A percentile compares a stretch with the other conserved stretches of the same genome.
phyloP scores from a whole-genome alignment of 2,329 filamentous ascomycete genomes.

The Colletotrichum simmondsii region DNA sequence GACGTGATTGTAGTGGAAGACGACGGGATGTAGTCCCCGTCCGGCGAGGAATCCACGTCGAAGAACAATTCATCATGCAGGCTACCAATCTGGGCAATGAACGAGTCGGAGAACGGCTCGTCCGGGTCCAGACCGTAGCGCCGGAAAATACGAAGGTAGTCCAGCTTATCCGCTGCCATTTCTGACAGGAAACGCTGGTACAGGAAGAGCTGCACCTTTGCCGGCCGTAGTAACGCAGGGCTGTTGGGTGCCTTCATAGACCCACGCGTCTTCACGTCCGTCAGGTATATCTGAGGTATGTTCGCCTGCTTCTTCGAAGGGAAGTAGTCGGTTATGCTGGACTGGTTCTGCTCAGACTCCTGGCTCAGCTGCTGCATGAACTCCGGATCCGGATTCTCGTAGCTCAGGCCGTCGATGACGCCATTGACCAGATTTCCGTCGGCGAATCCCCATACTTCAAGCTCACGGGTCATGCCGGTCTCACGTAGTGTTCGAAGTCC shows the following conservation, averaged over 20 bases:
- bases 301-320: slow-evolving; percentile 36
- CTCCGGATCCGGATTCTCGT: slow-evolving; percentile 77
- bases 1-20: slow-evolving; percentile 44
- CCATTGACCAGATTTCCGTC: slow-evolving; percentile 88
- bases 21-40: background rate
- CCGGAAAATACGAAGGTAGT: slow-evolving; percentile 74
- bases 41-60: slow-evolving; percentile 49
- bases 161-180: slow-evolving; percentile 76
- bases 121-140: slow-evolving; percentile 78
- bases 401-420: slow-evolving; percentile 87
- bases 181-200: slow-evolving; percentile 88
- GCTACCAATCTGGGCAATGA: slow-evolving; percentile 78
- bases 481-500: slow-evolving; percentile 80
- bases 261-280: slow-evolving; percentile 87
- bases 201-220: slow-evolving; percentile 87
- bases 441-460: slow-evolving; percentile 87
- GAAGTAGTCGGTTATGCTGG: slow-evolving; percentile 55
- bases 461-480: slow-evolving; percentile 77
- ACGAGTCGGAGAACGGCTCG: slow-evolving; percentile 78
- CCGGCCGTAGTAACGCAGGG: slow-evolving; percentile 76
- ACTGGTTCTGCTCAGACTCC: slow-evolving; percentile 46
- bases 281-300: slow-evolving; percentile 71
- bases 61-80: slow-evolving; percentile 75
- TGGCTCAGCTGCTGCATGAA: slow-evolving; percentile 70
- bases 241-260: slow-evolving; percentile 72